Percentiles rank a stretch among this genome's conserved stretches.
These are phyloP conservation scores for Atkinsonella hypoxylon DNA, from an alignment of 2,329 filamentous ascomycete species.

Conservation along the genomic window DNA sequence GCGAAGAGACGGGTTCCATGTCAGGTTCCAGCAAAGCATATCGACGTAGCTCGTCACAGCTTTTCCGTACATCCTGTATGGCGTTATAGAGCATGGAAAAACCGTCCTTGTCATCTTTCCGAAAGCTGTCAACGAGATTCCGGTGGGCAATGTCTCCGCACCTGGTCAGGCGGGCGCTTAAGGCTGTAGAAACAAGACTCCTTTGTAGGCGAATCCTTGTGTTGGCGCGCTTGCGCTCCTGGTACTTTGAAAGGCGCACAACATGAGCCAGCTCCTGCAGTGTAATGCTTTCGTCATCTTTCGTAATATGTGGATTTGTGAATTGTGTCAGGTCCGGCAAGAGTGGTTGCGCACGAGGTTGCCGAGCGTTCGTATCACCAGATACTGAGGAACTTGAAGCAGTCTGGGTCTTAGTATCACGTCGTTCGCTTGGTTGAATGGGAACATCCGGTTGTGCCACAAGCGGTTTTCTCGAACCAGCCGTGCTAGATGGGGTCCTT, in stretches of 20 bases:
- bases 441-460: conserved; percentile 32
- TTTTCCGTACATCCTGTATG: conserved; percentile 66
- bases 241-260: conserved; percentile 66
- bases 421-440: conserved; percentile 17
- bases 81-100: conserved; percentile 68
- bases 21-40: conserved; percentile 63
- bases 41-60: conserved; percentile 59
- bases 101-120: conserved; percentile 64
- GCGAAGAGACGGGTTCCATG: conserved; percentile 44
- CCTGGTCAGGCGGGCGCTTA: conserved; percentile 62
- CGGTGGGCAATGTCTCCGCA: conserved; percentile 64
- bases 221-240: conserved; percentile 67
- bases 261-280: conserved; percentile 69
- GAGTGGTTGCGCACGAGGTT: conserved; percentile 38
- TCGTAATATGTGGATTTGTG: conserved; percentile 46
- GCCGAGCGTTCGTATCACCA: conserved; percentile 30
- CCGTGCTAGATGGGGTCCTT: conserved; percentile 24
- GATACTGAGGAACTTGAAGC: conserved; percentile 20
- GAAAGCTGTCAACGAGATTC: conserved; percentile 67
- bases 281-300: conserved; percentile 53
- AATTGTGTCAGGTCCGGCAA: conserved; percentile 56
- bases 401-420: conserved; percentile 14
- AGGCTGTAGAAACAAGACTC: conserved; percentile 61
- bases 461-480: conserved; percentile 34
- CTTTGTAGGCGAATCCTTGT: conserved; percentile 63